Conservation (phyloP, 306 rosid species). For the Comarum palustre region DNA sequence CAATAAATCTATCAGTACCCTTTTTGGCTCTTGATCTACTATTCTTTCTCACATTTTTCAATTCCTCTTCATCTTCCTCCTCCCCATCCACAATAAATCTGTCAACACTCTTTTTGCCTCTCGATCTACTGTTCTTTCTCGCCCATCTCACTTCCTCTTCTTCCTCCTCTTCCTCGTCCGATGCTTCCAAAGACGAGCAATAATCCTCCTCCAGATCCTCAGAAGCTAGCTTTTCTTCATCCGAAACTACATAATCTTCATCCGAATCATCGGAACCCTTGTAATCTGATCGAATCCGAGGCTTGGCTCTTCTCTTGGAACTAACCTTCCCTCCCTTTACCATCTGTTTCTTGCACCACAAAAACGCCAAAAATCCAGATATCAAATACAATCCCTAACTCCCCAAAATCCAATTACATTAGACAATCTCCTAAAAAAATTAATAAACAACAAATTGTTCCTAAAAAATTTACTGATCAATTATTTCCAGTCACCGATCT, state of each 20-base stretch:
- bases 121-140: slow-evolving; percentile 48
- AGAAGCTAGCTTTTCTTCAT: slow-evolving; percentile 57
- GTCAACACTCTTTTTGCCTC: slow-evolving; percentile 30
- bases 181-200: slow-evolving; percentile 57
- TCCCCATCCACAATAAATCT: slow-evolving; percentile 24
- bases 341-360: slow-evolving; percentile 63
- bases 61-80: slow-evolving; percentile 29
- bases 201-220: slow-evolving; percentile 56
- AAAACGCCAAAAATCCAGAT: not conserved
- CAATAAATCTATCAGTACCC: slow-evolving; percentile 2
- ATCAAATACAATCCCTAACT: slow-evolving; percentile 13
- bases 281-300: slow-evolving; percentile 44
- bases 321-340: slow-evolving; percentile 75
- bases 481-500: slow-evolving; percentile 43
- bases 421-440: not conserved
- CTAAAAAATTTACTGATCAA: slow-evolving; percentile 12
- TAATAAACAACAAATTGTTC: not conserved
- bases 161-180: slow-evolving; percentile 48
- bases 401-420: not conserved
- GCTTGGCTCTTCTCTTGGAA: slow-evolving; percentile 42
- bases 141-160: slow-evolving; percentile 39
- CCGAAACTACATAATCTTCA: slow-evolving; percentile 85
- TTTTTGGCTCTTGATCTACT: slow-evolving; percentile 20
- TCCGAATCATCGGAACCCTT: slow-evolving; percentile 79
- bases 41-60: slow-evolving; percentile 30